Conservation (phyloP, 2,329 filamentous ascomycete species). For the Knoxdaviesia proteae region DNA sequence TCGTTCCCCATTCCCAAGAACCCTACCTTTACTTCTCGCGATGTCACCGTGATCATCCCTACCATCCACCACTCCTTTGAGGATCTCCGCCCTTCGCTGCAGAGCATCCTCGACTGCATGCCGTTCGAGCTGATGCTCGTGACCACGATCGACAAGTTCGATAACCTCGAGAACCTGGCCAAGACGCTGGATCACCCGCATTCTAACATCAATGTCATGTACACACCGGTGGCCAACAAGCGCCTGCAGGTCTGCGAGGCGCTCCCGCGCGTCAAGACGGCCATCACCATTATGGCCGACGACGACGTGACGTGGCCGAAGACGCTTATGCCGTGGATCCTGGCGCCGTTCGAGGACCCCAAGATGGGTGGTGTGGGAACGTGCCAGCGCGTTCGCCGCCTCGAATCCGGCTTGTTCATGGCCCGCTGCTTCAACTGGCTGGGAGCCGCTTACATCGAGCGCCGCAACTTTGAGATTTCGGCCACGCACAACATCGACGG, state of each 20-base stretch:
- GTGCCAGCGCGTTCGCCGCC: conserved; percentile 65
- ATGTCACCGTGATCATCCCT: conserved; percentile 88
- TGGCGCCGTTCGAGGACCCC: conserved; percentile 44
- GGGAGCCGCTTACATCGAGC: conserved; percentile 76
- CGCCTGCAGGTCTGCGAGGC: conserved; percentile 82
- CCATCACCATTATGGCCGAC: conserved; percentile 81
- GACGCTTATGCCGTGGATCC: conserved; percentile 72
- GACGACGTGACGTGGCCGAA: conserved; percentile 88
- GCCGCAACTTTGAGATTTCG: conserved; percentile 91
- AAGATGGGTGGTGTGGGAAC: conserved; percentile 80
- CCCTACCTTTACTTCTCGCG: conserved; percentile 56
- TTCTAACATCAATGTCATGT: conserved; percentile 47
- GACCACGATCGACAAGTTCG: conserved; percentile 63
- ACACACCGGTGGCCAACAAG: conserved; percentile 78
- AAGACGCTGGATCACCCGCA: conserved; percentile 31
- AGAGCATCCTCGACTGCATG: conserved; percentile 51
- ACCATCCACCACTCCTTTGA: conserved; percentile 77
- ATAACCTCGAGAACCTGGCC: conserved; percentile 45
- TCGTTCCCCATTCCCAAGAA: conserved; percentile 66
- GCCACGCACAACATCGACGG: conserved; percentile 90
- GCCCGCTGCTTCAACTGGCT: conserved; percentile 69
- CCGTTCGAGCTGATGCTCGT: conserved; percentile 63
- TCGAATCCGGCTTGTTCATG: conserved; percentile 34
- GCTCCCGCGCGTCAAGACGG: conserved; percentile 63
- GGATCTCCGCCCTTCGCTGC: conserved; percentile 61